Conservation (phyloP, 2,329 filamentous ascomycete genomes). For the Fusarium caatingaense region DNA sequence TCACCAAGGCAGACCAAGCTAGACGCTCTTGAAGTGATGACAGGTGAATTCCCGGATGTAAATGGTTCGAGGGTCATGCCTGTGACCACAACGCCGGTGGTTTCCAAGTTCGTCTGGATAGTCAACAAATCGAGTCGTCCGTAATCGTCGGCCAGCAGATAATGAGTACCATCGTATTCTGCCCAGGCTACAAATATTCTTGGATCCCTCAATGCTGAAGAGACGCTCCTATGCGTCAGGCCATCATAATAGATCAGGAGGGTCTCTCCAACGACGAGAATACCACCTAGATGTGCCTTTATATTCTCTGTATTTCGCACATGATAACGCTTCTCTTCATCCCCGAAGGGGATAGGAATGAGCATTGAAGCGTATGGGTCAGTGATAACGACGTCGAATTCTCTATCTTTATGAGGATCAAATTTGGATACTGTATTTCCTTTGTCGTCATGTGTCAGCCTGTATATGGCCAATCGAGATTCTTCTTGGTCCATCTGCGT, state of each 20-base stretch:
- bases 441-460: slow-evolving; percentile 68
- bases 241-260: slow-evolving; percentile 88
- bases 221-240: slow-evolving; percentile 73
- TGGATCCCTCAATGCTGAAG: slow-evolving; percentile 74
- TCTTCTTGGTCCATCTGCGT: slow-evolving; percentile 63
- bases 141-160: slow-evolving; percentile 92
- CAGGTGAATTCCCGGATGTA: slow-evolving; percentile 44
- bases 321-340: slow-evolving; percentile 70
- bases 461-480: slow-evolving; percentile 68
- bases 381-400: slow-evolving; percentile 63
- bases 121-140: slow-evolving; percentile 87
- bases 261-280: slow-evolving; percentile 83
- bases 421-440: slow-evolving; percentile 66
- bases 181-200: slow-evolving; percentile 95
- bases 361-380: slow-evolving; percentile 69
- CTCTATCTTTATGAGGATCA: slow-evolving; percentile 65
- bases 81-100: slow-evolving; percentile 74
- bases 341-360: slow-evolving; percentile 68
- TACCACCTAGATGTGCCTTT: slow-evolving; percentile 72
- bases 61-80: slow-evolving; percentile 73
- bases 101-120: slow-evolving; percentile 74
- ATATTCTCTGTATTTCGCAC: slow-evolving; percentile 65
- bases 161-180: slow-evolving; percentile 81
- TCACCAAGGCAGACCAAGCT: slow-evolving; percentile 81
- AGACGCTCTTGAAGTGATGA: slow-evolving; percentile 76